A percentile compares a stretch with the other conserved stretches of the same genome.
phyloP scores from a whole-genome alignment of 768 basidiomycete species.

The Leccinum ochraceum region DNA sequence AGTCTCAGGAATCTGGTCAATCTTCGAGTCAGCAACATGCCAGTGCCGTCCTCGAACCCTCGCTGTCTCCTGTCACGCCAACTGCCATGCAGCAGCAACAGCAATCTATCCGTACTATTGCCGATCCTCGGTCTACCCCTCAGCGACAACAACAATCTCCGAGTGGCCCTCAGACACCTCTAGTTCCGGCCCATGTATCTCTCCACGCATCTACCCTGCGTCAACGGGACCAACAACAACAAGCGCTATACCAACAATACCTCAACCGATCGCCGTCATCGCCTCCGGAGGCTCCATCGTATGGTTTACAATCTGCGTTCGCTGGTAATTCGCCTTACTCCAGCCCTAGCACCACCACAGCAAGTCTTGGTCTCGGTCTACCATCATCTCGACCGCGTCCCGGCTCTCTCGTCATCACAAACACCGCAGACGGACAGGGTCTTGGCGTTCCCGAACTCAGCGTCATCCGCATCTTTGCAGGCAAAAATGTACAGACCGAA shows the following conservation, averaged over 20 bases:
- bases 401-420: conserved; percentile 73
- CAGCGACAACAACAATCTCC: conserved; percentile 26
- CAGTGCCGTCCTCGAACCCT: conserved; percentile 22
- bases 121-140: conserved; percentile 22
- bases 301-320: conserved; percentile 74
- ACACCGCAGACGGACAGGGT: conserved; percentile 60
- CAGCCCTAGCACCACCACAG: conserved; percentile 40
- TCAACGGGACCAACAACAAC: conserved; percentile 87
- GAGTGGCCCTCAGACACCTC: conserved; percentile 31
- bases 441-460: conserved; percentile 78
- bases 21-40: conserved; percentile 47
- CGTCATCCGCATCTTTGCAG: conserved; percentile 95
- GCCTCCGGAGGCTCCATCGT: conserved; percentile 71
- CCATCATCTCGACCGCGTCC: conserved; percentile 63
- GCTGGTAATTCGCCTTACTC: conserved; percentile 46
- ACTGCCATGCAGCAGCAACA: conserved; percentile 63
- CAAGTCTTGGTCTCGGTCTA: conserved; percentile 49
- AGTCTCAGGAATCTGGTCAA: conserved; percentile 65
- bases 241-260: conserved; percentile 85
- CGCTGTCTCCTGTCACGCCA: conserved; percentile 53
- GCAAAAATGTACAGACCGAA: conserved; percentile 86
- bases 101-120: conserved; percentile 28
- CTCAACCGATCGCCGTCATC: conserved; percentile 84
- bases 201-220: conserved; percentile 68
- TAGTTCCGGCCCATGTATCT: conserved; percentile 47